Evolutionary conservation across 805 yeast genomes (phyloP), one percentile per base, ranked within the genome.

Genomic region (Hemisphaericaspora nanyangensis): DNA sequence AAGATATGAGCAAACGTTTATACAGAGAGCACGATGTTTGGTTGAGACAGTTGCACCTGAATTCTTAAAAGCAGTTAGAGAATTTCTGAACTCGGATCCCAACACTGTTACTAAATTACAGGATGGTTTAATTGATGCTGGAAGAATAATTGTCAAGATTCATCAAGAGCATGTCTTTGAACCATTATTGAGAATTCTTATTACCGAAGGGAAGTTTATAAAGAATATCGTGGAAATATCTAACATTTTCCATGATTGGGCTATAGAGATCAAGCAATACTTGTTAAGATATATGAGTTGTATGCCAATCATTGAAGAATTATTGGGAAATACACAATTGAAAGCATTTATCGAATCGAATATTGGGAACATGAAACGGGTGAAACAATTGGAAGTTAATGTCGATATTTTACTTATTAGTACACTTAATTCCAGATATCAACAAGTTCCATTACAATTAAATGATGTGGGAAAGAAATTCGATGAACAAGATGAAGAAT

Each of bases 1-100:
- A 20, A 69, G 79, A 40, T 74, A 79, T 34, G 95, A 86, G 47
- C 86, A 82, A 49, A 72, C 78, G 13, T 83, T 82, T 37, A 72
- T 85, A 17, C 79, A 76, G 35, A 73, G 86, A 51, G 82, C 89
- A 2, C 70, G 72, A 44, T 77, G 82, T 3, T 82, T 85, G 38
- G 65, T 83, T 3, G 76, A 75, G 26, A 40, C 54, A 5, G 72
- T 65, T 4, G 73, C 67, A 0, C 74, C 74, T 0, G 67, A 59
- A 37, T 68, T 68, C 35, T 48, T 67, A 13, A 58, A 58, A 24
- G 58, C 56, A 1, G 62, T 62, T 0, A 52, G 48, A 29, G 39
- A 46, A 6, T 31, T 63, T 8, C 43, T 57, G 7, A 55, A 53
- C 12, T 42, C 52, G 3, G 42, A 39, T 18, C 22, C 22, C 24